phyloP scores from a whole-genome alignment of 371 early-diverging fungal genomes.

The Neoconidiobolus thromboides region DNA sequence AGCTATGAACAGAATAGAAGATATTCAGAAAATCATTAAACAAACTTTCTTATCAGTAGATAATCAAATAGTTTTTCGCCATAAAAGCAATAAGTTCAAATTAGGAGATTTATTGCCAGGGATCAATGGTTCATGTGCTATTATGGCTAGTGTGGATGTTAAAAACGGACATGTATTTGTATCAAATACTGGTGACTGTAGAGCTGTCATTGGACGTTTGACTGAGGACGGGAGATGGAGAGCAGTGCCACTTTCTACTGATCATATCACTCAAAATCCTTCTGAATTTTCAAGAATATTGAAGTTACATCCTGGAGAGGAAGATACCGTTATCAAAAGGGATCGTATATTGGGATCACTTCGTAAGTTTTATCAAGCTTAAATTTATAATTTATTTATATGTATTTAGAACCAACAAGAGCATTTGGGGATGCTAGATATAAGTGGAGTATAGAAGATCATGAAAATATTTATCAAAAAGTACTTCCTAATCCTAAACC shows the following conservation, averaged over 20 bases:
- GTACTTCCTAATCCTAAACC: constrained; percentile 36
- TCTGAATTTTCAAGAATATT: constrained; percentile 36
- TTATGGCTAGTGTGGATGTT: constrained; percentile 50
- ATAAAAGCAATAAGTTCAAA: constrained; percentile 15
- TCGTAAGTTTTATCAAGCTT: constrained; percentile 18
- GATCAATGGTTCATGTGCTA: constrained; percentile 55
- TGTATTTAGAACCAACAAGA: constrained; percentile 25
- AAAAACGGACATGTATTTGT: constrained; percentile 39
- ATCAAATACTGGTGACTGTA: constrained; percentile 58
- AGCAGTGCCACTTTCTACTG: constrained; percentile 37
- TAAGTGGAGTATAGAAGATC: constrained; percentile 50
- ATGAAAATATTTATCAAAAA: constrained; percentile 19
- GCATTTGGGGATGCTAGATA: constrained; percentile 51
- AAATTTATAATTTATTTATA: background rate
- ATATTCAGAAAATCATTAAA: constrained; percentile 19
- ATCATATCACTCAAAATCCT: constrained; percentile 46
- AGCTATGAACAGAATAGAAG: constrained; percentile 7
- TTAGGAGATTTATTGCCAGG: constrained; percentile 27
- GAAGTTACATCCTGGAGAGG: constrained; percentile 62
- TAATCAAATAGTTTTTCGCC: constrained; percentile 22
- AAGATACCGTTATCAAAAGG: constrained; percentile 29
- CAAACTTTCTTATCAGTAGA: constrained; percentile 32
- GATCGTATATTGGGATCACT: constrained; percentile 61
- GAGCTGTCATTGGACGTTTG: constrained; percentile 30
- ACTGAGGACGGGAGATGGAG: constrained; percentile 20